Conservation (phyloP, 2,329 filamentous ascomycete species). For the Fusarium poae region DNA sequence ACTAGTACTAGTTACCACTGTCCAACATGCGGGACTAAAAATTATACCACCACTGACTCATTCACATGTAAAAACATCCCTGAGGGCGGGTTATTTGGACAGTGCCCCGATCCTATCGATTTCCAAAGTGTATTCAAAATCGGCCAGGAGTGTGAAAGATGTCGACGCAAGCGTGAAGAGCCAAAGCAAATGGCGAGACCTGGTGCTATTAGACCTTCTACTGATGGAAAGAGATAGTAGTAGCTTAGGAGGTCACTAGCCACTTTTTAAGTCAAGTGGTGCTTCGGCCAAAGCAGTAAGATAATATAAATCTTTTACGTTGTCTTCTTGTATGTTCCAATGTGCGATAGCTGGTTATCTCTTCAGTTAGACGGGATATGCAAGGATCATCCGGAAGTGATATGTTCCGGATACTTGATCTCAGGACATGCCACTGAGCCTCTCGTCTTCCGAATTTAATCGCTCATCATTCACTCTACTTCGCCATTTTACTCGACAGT, state of each 20-base stretch:
- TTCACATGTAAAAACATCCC: not conserved
- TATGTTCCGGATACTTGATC: not conserved
- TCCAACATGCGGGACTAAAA: not conserved
- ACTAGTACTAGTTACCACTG: not conserved
- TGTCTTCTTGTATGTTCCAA: not conserved
- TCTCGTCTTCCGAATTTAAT: not conserved
- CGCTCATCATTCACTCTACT: not conserved
- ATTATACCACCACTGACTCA: not conserved
- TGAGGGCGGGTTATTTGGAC: fast-evolving
- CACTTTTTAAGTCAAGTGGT: not conserved
- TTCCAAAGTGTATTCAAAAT: fast-evolving
- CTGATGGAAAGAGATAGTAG: not conserved
- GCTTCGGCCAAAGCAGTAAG: fast-evolving
- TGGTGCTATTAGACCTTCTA: not conserved
- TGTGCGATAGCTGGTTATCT: fast-evolving
- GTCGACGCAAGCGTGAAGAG: not conserved
- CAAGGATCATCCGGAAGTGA: not conserved
- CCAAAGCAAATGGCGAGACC: not conserved
- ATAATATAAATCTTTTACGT: not conserved
- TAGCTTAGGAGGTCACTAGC: fast-evolving
- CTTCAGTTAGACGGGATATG: not conserved
- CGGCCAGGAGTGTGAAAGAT: not conserved
- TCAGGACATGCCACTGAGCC: not conserved
- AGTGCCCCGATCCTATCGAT: not conserved
- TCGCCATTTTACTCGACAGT: too few species aligned